Evolutionary conservation across 129 eudicot genomes (phyloP).

Genomic region (Glebionis coronaria): DNA sequence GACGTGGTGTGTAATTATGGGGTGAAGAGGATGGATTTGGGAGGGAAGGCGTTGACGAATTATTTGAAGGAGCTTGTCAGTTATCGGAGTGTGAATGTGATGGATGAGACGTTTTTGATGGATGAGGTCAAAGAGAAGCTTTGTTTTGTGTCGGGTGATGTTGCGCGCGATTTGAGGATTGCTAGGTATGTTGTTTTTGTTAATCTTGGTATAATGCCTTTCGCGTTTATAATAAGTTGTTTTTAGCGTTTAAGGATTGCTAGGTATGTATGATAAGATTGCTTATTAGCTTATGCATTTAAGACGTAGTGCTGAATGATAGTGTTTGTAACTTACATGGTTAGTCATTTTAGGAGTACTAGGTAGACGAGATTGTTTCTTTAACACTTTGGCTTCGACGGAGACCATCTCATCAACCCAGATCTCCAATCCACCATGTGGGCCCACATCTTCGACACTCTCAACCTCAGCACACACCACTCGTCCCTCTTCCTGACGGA

Average conservation of each 20-base stretch:
- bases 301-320: too few species aligned
- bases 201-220: too few species aligned
- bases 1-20: constrained; percentile 74
- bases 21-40: constrained; percentile 89
- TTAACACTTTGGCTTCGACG: too few species aligned
- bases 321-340: too few species aligned
- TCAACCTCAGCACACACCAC: constrained; percentile 45
- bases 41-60: constrained; percentile 95
- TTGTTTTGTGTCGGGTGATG: constrained; percentile 84
- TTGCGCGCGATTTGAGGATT: constrained; percentile 67
- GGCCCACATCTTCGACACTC: constrained; percentile 78
- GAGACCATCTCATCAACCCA: constrained; percentile 82
- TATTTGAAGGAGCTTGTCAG: constrained; percentile 86
- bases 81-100: constrained; percentile 77
- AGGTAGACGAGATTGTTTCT: too few species aligned
- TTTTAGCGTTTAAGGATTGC: too few species aligned
- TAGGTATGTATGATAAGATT: too few species aligned
- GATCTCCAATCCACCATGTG: constrained; percentile 88
- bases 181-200: constrained; percentile 48
- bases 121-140: constrained; percentile 96
- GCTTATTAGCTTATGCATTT: too few species aligned
- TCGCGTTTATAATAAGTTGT: too few species aligned
- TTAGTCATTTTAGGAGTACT: too few species aligned
- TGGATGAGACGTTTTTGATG: constrained; percentile 43
- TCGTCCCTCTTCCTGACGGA: constrained; percentile 71